Conservation (phyloP, 768 basidiomycete species). For the Suillus sp. region DNA sequence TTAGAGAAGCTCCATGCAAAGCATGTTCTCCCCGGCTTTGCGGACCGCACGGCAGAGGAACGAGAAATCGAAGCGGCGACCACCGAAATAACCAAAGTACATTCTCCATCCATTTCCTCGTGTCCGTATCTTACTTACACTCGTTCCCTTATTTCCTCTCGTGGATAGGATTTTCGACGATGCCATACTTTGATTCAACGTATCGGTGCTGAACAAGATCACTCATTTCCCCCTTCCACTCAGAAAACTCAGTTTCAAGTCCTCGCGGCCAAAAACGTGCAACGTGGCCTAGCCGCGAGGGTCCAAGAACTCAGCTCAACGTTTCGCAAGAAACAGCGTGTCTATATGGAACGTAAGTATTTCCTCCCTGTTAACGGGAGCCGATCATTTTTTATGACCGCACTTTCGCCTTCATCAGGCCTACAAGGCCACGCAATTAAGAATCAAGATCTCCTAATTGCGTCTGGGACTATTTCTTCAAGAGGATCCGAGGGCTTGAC, state of each 20-base stretch:
- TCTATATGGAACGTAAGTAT: constrained; percentile 95
- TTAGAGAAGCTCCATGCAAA: constrained; percentile 97
- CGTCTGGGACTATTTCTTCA: constrained; percentile 82
- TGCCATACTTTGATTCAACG: constrained; percentile 61
- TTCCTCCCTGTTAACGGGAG: constrained; percentile 11
- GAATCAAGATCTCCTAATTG: constrained; percentile 91
- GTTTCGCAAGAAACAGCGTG: constrained; percentile 96
- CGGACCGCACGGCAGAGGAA: constrained; percentile 93
- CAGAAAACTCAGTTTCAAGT: constrained; percentile 51
- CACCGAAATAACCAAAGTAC: constrained; percentile 83
- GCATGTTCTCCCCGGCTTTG: constrained; percentile 93
- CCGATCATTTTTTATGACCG: constrained; percentile 19
- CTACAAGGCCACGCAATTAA: constrained; percentile 98
- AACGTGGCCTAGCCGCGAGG: constrained; percentile 93
- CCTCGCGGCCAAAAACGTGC: constrained; percentile 88
- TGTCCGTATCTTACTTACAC: constrained; percentile 13
- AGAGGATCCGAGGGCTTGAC: constrained; percentile 81
- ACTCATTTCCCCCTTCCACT: constrained; percentile 63
- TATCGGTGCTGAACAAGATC: constrained; percentile 59
- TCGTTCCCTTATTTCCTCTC: constrained; percentile 16
- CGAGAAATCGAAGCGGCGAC: constrained; percentile 89
- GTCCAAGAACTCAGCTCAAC: constrained; percentile 89
- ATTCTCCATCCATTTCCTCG: constrained; percentile 24
- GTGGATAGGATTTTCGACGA: constrained; percentile 39
- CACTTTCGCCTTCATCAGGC: constrained; percentile 48